Evolutionary conservation across 2,329 filamentous ascomycete species (phyloP).

Genomic region (Beauveria varroae): DNA sequence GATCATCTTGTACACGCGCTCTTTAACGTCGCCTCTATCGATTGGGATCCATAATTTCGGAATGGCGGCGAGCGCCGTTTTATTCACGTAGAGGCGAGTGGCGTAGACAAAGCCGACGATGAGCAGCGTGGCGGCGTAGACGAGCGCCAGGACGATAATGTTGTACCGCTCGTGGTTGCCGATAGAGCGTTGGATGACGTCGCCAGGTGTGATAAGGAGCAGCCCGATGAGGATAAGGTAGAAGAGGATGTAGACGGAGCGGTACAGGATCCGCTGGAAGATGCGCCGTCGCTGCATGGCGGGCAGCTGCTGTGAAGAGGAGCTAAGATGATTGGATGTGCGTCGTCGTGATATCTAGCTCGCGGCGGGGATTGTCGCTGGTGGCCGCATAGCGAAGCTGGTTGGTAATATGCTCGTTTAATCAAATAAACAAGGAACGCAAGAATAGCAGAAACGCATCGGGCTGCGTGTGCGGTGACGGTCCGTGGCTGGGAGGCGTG

Average conservation of each 20-base stretch:
- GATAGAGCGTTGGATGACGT: constrained; percentile 72
- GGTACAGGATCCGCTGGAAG: constrained; percentile 63
- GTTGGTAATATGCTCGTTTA: not conserved
- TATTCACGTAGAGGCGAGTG: constrained; percentile 78
- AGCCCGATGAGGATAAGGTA: constrained; percentile 66
- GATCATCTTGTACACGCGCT: constrained; percentile 69
- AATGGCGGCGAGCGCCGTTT: constrained; percentile 70
- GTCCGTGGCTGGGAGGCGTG: constrained; percentile 1
- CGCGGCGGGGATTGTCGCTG: not conserved
- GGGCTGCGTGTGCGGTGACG: not conserved
- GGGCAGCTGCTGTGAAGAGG: not conserved
- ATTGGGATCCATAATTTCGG: constrained; percentile 82
- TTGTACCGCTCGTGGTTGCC: constrained; percentile 62
- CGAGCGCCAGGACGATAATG: constrained; percentile 71
- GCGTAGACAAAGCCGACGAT: constrained; percentile 71
- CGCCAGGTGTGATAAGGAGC: constrained; percentile 71
- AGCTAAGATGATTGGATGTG: not conserved
- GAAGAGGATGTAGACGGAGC: constrained; percentile 67
- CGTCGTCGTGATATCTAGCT: not conserved
- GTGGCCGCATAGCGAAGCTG: not conserved
- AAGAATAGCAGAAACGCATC: not conserved
- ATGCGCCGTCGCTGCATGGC: constrained; percentile 25
- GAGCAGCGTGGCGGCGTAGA: constrained; percentile 65
- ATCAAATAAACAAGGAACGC: not conserved
- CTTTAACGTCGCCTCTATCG: constrained; percentile 74